Evolutionary conservation across 805 yeast genomes (phyloP).

Genomic region (Yarrowia sp.): DNA sequence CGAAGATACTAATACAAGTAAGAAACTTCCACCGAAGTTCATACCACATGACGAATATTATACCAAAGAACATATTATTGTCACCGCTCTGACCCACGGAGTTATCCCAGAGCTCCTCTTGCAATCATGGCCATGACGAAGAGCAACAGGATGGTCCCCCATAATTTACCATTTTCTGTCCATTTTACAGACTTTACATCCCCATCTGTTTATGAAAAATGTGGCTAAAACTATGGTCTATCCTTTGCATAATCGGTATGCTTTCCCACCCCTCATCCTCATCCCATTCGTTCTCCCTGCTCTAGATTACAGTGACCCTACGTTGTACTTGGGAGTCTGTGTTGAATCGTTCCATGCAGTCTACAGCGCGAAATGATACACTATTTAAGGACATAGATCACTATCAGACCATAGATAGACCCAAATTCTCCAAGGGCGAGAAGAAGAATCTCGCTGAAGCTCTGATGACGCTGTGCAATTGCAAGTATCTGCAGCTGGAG

Average conservation of each 20-base stretch:
- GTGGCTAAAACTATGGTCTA: neutral
- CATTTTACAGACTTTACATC: neutral
- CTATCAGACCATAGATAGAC: too few species aligned
- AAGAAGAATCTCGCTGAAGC: neutral
- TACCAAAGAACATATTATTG: neutral
- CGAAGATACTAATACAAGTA: too few species aligned
- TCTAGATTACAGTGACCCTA: neutral
- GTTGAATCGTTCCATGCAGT: too few species aligned
- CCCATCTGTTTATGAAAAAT: neutral
- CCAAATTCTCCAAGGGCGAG: neutral
- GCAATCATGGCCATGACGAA: neutral
- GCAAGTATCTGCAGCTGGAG: neutral
- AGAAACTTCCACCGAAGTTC: neutral
- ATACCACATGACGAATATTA: neutral
- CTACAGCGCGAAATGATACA: too few species aligned
- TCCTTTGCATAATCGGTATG: neutral
- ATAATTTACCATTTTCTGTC: neutral
- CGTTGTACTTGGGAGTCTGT: neutral
- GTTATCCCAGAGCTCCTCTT: neutral
- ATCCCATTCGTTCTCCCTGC: neutral
- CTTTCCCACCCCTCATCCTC: neutral
- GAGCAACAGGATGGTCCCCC: neutral
- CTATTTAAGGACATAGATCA: too few species aligned
- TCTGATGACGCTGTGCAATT: too few species aligned
- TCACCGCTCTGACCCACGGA: neutral